These are phyloP conservation scores for Ophioceras dolichostomum DNA, from an alignment of 2,329 filamentous ascomycete species.

Conservation along the genomic window DNA sequence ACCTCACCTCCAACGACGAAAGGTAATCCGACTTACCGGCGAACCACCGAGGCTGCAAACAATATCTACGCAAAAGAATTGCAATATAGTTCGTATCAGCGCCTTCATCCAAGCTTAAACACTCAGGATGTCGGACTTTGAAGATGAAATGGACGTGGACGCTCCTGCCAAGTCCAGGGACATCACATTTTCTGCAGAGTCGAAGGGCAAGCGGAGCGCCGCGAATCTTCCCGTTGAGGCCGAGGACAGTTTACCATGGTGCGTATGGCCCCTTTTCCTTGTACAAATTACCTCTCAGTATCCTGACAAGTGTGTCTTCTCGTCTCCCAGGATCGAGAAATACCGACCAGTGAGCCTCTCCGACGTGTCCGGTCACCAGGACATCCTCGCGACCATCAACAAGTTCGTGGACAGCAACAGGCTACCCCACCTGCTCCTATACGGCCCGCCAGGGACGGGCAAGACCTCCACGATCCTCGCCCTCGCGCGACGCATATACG, in stretches of 20 bases:
- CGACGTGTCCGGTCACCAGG: constrained; percentile 93
- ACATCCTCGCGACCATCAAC: constrained; percentile 95
- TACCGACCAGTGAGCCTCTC: constrained; percentile 81
- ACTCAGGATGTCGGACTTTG: constrained; percentile 42
- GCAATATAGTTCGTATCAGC: background rate
- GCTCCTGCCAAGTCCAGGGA: constrained; percentile 32
- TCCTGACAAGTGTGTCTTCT: background rate
- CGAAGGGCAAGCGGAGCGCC: constrained; percentile 82
- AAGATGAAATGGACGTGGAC: constrained; percentile 51
- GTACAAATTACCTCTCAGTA: background rate
- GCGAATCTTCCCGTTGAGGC: constrained; percentile 91
- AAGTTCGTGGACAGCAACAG: constrained; percentile 93
- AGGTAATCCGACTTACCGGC: background rate
- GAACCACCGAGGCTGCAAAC: background rate
- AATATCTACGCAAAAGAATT: too few relatives aligned
- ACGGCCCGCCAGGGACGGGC: constrained; percentile 90
- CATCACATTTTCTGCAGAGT: constrained; percentile 59
- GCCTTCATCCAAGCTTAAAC: too few relatives aligned
- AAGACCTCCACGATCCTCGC: constrained; percentile 96
- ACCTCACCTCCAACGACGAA: background rate
- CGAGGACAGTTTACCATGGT: constrained; percentile 92
- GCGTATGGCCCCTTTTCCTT: too few relatives aligned
- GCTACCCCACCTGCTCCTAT: constrained; percentile 89
- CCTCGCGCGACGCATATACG: constrained; percentile 86
- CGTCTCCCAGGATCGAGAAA: constrained; percentile 72